Base-by-base conservation (phyloP, 176 grass and related monocot genomes). In the Triticum aestivum region DNA sequence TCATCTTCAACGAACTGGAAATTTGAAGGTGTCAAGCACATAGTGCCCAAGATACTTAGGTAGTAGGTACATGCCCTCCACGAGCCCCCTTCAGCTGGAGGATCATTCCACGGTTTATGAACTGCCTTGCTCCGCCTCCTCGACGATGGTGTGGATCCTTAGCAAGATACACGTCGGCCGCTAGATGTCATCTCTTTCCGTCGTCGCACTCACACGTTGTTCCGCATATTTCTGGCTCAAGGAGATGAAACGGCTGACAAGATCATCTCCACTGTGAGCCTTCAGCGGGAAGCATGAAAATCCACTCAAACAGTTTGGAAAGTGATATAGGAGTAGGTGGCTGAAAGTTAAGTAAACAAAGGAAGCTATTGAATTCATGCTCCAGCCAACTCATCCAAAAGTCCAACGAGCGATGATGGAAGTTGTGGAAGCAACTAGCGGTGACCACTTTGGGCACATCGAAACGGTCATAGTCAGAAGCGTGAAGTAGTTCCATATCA, bases 241-340 rank as follows among this genome's bases (percentile, higher is more conserved):
- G 15, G 69, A 82, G 78, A 89, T 77, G 61, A 69, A 85, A 12
- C 29, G 61, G 69, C 47, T 61, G 18, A 62, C 4, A 3, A 81
- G 83, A 76, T 85, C 69, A 38, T 58, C 5, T 90, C 83, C 65
- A 65, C 63, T 41, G 69, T 11, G 54, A 73, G 52, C 51, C 39
- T 47, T 29, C 26, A 45, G 11, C 79, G 51, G 17, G 27, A 34
- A 65, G 13, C 44, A 52, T 52, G 45, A 52, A 51, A 52, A 32
- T 45, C 45, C 45, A 76, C 29, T 27, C 24, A 58, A 58, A 78
- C 32, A 78, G 59, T 78, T 78, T 61, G 32, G 73, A 76, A 76
- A 33, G 45, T 20, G 73, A 54, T 29, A 10, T 11, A 54, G 26
- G 6, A 18, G 13, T 51, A 75, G 45, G 73, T 54, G 27, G 45